Evolutionary conservation across 75 land plant genomes (phyloP).

Genomic region (Cryptomeria japonica): DNA sequence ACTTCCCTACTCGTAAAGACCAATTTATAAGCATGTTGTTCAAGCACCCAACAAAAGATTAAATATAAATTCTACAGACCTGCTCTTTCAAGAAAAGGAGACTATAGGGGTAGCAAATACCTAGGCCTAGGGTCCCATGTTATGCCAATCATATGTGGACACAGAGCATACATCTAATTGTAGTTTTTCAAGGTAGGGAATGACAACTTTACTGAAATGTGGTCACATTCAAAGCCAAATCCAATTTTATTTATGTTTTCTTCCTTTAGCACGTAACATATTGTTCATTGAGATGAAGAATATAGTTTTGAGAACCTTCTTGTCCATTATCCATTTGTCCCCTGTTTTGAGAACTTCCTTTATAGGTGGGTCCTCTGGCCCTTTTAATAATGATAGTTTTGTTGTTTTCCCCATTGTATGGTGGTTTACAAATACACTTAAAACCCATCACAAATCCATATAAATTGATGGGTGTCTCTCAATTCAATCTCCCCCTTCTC

Average conservation of each 20-base stretch:
- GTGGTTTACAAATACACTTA: neutral
- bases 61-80: neutral
- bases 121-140: neutral
- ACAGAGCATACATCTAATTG: neutral
- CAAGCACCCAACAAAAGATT: neutral
- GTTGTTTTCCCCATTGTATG: neutral
- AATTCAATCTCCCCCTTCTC: neutral
- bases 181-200: neutral
- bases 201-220: neutral
- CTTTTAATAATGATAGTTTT: neutral
- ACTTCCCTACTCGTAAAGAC: too few relatives aligned
- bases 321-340: conserved; percentile 12
- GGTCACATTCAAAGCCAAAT: neutral
- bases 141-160: neutral
- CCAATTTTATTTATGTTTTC: neutral
- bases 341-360: neutral
- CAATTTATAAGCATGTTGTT: too few relatives aligned
- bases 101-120: neutral
- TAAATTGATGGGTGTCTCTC: neutral
- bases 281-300: neutral
- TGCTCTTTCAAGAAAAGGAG: neutral
- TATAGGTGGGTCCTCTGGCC: neutral
- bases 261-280: neutral
- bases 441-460: neutral
- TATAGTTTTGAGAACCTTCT: neutral